phyloP scores from a whole-genome alignment of 208 protist genomes.

The Acanthamoeba castellanii region DNA sequence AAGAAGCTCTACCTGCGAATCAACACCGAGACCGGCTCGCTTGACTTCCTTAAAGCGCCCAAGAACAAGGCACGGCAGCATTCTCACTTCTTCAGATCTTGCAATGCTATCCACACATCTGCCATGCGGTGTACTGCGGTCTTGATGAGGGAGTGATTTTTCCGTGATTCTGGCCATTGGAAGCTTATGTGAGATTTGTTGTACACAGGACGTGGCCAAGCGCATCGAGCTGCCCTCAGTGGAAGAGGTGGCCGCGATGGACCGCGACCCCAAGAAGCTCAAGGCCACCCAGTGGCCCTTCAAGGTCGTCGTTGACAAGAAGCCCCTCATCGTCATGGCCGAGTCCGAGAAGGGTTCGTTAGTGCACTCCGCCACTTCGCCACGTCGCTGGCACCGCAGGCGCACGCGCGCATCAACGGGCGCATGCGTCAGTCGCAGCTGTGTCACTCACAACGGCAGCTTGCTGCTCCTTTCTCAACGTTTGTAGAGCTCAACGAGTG shows the following conservation, averaged over 20 bases:
- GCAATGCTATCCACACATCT: too few species aligned
- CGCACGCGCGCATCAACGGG: neutral
- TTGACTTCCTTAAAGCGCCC: neutral
- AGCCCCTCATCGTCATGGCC: conserved; percentile 31
- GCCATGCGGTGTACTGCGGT: neutral
- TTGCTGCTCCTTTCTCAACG: neutral
- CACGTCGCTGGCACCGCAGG: too few species aligned
- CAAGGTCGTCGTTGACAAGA: conserved; percentile 20
- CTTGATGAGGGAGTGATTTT: neutral
- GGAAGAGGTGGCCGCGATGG: neutral
- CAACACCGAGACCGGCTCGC: neutral
- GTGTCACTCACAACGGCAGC: neutral
- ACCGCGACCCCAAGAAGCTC: conserved; percentile 47
- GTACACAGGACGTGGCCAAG: neutral
- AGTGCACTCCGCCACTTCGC: too few species aligned
- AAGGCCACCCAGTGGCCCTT: conserved; percentile 52
- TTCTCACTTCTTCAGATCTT: neutral
- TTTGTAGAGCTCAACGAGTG: conserved; percentile 20
- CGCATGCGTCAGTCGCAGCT: neutral
- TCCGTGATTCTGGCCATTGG: neutral
- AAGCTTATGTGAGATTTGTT: neutral
- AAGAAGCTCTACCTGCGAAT: conserved; percentile 27
- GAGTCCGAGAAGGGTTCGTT: conserved; percentile 29
- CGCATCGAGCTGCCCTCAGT: neutral
- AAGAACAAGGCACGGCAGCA: conserved; percentile 1